phyloP scores from a whole-genome alignment of 2,329 filamentous ascomycete genomes.

The Apiospora marii region DNA sequence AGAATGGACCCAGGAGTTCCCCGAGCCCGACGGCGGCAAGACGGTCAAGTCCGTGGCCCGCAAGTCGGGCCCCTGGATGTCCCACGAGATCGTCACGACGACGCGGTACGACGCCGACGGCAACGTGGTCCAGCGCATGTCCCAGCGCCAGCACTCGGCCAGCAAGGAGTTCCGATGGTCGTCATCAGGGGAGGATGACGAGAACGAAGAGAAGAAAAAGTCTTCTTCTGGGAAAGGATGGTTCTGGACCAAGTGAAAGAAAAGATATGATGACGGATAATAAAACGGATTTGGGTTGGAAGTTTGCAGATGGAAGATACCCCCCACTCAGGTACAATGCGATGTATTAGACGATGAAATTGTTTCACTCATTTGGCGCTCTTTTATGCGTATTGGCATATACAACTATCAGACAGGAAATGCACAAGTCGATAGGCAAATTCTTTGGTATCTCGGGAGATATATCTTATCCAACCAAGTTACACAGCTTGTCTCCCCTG shows the following conservation, averaged over 20 bases:
- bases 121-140: constrained; percentile 15
- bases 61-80: neutral
- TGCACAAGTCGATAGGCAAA: neutral
- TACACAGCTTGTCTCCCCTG: no score
- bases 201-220: no score
- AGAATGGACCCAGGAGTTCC: constrained; percentile 27
- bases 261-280: neutral
- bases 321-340: neutral
- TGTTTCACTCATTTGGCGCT: neutral
- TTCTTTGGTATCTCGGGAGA: no score
- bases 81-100: constrained; percentile 10
- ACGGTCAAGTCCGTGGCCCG: constrained; percentile 28
- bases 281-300: neutral
- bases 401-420: neutral
- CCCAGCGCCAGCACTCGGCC: neutral
- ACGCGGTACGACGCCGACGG: constrained; percentile 23
- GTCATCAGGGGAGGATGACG: neutral
- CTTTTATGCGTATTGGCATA: neutral
- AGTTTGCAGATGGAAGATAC: neutral
- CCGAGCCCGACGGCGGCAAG: constrained; percentile 37
- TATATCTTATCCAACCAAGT: no score
- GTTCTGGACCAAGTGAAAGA: constrained; percentile 7
- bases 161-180: constrained; percentile 1
- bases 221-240: neutral
- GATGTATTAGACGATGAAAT: neutral